A percentile compares a stretch with the other conserved stretches of the same genome.
Evolutionary conservation across 371 early-diverging fungal genomes (phyloP).

Genomic region (Encephalitozoon cuniculi): DNA sequence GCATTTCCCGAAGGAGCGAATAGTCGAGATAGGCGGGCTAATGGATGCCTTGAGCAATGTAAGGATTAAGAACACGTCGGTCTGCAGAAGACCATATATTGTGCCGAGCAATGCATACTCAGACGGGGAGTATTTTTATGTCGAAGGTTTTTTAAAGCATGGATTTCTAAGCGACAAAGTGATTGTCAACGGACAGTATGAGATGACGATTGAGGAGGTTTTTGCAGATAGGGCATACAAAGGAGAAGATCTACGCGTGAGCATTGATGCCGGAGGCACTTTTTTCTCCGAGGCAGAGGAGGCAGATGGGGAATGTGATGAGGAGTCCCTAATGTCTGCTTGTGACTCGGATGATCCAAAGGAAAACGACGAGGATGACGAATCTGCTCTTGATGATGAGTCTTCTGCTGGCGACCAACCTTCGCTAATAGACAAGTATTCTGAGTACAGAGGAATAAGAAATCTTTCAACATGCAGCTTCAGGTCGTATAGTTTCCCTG

Average conservation of each 20-base stretch:
- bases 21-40: slow-evolving; percentile 29
- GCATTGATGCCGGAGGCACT: not conserved
- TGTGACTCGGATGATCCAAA: not conserved
- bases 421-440: slow-evolving; percentile 45
- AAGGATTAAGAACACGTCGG: slow-evolving; percentile 34
- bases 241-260: not conserved
- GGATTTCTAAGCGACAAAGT: slow-evolving; percentile 50
- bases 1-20: slow-evolving; percentile 46
- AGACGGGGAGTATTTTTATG: not conserved
- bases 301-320: slow-evolving; percentile 9
- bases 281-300: not conserved
- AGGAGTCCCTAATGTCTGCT: not conserved
- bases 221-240: not conserved
- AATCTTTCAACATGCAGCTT: slow-evolving; percentile 42
- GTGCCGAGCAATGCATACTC: slow-evolving; percentile 23
- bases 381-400: not conserved
- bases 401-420: slow-evolving; percentile 5
- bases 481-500: slow-evolving; percentile 36
- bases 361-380: slow-evolving; percentile 10
- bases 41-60: slow-evolving; percentile 28
- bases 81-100: slow-evolving; percentile 52
- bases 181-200: slow-evolving; percentile 53
- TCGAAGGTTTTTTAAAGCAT: slow-evolving; percentile 54
- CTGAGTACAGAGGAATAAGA: slow-evolving; percentile 44
- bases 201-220: slow-evolving; percentile 16